These are phyloP conservation scores for Prunus mongolica DNA, from an alignment of 306 rosid genomes.

Conservation along the genomic window DNA sequence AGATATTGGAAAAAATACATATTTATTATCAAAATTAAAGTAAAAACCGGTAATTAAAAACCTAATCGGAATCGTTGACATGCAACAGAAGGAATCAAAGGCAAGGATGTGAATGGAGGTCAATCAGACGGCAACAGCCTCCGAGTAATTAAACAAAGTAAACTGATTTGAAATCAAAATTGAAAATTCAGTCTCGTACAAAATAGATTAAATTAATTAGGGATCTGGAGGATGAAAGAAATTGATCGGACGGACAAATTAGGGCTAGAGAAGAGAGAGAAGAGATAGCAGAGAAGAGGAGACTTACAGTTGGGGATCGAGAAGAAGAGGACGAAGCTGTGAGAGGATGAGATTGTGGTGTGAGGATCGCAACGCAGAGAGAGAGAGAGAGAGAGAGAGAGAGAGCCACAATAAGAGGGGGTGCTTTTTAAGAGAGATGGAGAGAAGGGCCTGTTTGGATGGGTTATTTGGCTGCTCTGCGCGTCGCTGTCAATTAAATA, in stretches of 20 bases:
- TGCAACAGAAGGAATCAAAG: constrained; percentile 28
- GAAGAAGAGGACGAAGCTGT: constrained; percentile 49
- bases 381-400: constrained; percentile 23
- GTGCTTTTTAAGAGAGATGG: constrained; percentile 32
- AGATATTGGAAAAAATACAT: not conserved
- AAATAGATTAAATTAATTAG: constrained; percentile 14
- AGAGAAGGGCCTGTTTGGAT: constrained; percentile 51
- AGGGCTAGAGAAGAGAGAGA: constrained; percentile 32
- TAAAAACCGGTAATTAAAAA: constrained; percentile 19
- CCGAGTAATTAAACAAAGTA: not conserved
- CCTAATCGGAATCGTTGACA: constrained; percentile 28
- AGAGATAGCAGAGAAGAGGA: constrained; percentile 13
- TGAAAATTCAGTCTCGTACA: not conserved
- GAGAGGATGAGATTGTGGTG: constrained; percentile 55
- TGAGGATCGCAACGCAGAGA: constrained; percentile 54
- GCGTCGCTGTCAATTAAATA: constrained; percentile 55
- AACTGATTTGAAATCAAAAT: not conserved
- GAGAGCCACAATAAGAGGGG: constrained; percentile 39
- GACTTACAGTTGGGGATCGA: constrained; percentile 77
- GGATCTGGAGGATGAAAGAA: constrained; percentile 45
- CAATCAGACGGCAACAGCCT: not conserved
- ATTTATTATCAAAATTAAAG: not conserved
- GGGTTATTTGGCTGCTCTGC: constrained; percentile 53
- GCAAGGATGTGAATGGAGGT: constrained; percentile 11
- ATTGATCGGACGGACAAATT: constrained; percentile 17